phyloP scores from a whole-genome alignment of 495 filamentous ascomycete genomes.

The Hypoxylon subgilvum region DNA sequence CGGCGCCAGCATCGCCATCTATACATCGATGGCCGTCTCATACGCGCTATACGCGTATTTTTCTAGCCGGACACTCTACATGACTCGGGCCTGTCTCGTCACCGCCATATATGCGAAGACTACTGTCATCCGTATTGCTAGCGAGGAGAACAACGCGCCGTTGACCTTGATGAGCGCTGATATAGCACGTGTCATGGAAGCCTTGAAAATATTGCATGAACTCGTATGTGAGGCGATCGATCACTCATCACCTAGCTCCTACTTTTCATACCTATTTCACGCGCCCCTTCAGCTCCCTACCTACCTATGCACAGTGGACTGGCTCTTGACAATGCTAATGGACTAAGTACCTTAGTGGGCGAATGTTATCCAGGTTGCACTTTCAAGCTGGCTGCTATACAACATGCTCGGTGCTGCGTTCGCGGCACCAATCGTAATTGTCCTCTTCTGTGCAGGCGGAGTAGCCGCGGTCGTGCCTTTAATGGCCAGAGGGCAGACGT shows the following conservation, averaged over 20 bases:
- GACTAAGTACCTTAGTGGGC: too few relatives aligned
- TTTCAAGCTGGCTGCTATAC: slow-evolving; percentile 47
- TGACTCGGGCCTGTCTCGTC: slow-evolving; percentile 64
- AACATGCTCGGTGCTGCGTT: slow-evolving; percentile 29
- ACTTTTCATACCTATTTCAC: too few relatives aligned
- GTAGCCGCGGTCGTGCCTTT: slow-evolving; percentile 50
- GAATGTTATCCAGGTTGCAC: slow-evolving; percentile 58
- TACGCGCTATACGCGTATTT: slow-evolving; percentile 62
- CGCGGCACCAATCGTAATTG: slow-evolving; percentile 28
- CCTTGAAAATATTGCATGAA: slow-evolving; percentile 49
- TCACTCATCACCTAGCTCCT: too few relatives aligned
- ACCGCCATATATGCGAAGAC: slow-evolving; percentile 63
- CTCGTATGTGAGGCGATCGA: too few relatives aligned
- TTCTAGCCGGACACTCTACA: slow-evolving; percentile 64
- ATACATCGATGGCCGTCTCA: slow-evolving; percentile 64
- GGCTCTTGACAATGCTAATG: too few relatives aligned
- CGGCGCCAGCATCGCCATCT: slow-evolving; percentile 67
- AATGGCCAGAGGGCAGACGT: slow-evolving; percentile 54
- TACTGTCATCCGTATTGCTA: slow-evolving; percentile 47
- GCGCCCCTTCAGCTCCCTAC: too few relatives aligned
- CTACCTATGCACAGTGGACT: too few relatives aligned
- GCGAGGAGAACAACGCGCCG: slow-evolving; percentile 58
- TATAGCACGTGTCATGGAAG: slow-evolving; percentile 49
- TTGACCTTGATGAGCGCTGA: slow-evolving; percentile 67
- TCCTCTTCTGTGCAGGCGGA: slow-evolving; percentile 35